Evolutionary conservation across 805 yeast genomes (phyloP).

Genomic region (Yamadazyma ubonensis): DNA sequence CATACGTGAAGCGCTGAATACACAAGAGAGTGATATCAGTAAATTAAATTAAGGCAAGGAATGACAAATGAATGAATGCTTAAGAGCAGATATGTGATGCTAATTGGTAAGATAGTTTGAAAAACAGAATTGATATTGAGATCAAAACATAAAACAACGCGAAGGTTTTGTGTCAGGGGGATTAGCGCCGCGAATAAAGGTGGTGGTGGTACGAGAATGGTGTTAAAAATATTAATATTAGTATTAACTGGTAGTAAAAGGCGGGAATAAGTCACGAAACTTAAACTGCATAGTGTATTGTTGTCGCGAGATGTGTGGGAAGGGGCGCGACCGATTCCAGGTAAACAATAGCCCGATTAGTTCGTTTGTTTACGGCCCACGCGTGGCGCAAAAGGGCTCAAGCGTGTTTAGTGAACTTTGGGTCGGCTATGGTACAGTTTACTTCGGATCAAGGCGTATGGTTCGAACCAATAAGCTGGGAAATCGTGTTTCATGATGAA

Average conservation of each 20-base stretch:
- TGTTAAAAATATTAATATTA: neutral
- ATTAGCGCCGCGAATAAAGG: neutral
- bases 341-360: constrained; percentile 3
- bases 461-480: no score
- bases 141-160: constrained; percentile 11
- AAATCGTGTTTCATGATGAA: no score
- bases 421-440: neutral
- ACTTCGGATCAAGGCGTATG: no score
- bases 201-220: neutral
- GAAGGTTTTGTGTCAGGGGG: constrained; percentile 4
- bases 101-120: constrained; percentile 4
- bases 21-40: neutral
- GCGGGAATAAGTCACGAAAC: neutral
- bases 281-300: constrained; percentile 4
- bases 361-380: constrained; percentile 1
- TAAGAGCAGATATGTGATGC: neutral
- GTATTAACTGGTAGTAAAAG: no score
- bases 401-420: neutral
- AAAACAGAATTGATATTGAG: constrained; percentile 1
- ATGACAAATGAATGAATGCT: neutral
- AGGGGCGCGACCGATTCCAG: constrained; percentile 5
- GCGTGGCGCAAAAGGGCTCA: neutral
- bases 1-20: neutral
- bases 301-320: constrained; percentile 2
- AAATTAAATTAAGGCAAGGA: no score